Conservation (phyloP, 2,329 filamentous ascomycete species). For the Epicoccum nigrum region DNA sequence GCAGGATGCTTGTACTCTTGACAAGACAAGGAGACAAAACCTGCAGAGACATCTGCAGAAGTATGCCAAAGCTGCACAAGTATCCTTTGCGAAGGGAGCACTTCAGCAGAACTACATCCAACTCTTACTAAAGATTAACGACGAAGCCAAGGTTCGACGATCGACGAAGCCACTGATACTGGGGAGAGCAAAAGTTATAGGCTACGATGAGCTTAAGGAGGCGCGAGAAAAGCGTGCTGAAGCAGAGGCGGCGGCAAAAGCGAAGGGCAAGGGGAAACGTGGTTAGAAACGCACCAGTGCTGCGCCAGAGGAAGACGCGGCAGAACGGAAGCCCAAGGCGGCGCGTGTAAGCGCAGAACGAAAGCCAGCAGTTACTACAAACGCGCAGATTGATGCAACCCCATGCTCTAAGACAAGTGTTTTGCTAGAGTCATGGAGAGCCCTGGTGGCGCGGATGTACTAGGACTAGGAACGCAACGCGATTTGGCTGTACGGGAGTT, state of each 20-base stretch:
- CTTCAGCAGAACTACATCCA: conserved; percentile 36
- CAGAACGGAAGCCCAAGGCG: conserved; percentile 1
- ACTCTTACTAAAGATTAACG: conserved; percentile 37
- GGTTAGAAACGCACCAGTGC: conserved; percentile 12
- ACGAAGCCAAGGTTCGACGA: conserved; percentile 26
- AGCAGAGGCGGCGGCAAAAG: conserved; percentile 17
- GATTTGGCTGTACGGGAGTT: neutral
- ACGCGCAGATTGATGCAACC: neutral
- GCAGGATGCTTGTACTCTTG: conserved; percentile 18
- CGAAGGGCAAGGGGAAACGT: conserved; percentile 9
- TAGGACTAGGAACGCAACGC: neutral
- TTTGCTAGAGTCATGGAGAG: neutral
- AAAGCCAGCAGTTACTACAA: neutral
- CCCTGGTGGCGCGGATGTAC: conserved; percentile 1
- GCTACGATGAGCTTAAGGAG: neutral
- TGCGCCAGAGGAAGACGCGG: neutral
- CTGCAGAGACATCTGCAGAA: no score
- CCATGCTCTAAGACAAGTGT: neutral
- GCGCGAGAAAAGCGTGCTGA: neutral
- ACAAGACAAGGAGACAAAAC: conserved; percentile 27
- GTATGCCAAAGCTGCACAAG: conserved; percentile 29
- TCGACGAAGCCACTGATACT: neutral
- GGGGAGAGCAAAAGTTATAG: neutral
- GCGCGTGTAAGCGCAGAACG: neutral
- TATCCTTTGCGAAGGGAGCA: conserved; percentile 28